Evolutionary conservation across 495 filamentous ascomycete species (phyloP).

Genomic region (Tuber borchii): DNA sequence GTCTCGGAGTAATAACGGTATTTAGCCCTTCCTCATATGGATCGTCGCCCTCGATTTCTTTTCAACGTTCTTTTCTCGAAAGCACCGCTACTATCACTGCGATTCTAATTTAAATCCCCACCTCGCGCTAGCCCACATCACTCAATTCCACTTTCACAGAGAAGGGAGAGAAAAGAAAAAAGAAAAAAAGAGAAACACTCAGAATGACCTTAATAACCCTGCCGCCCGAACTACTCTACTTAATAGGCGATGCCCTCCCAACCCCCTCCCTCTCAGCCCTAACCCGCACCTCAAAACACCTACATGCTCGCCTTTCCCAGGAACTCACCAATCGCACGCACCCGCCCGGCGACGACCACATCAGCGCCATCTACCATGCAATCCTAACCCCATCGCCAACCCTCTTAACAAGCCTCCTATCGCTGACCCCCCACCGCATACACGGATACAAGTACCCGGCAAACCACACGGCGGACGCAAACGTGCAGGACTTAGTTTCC

Average conservation of each 20-base stretch:
- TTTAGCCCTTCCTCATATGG: background rate
- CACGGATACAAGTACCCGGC: conserved; percentile 2
- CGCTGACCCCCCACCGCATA: background rate
- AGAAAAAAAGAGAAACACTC: background rate
- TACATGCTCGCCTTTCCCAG: background rate
- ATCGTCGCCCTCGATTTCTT: background rate
- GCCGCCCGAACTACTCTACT: background rate
- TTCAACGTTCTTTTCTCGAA: background rate
- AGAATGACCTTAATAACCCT: background rate
- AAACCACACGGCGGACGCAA: background rate
- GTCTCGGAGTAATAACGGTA: background rate
- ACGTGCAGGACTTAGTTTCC: background rate
- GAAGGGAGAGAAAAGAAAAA: background rate
- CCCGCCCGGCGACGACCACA: background rate
- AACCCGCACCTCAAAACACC: background rate
- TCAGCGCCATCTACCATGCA: background rate
- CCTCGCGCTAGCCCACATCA: background rate
- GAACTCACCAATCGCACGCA: background rate
- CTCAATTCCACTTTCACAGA: background rate
- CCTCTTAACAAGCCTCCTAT: background rate
- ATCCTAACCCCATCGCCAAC: background rate
- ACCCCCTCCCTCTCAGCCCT: background rate
- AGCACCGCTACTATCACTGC: background rate
- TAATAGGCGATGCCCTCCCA: background rate
- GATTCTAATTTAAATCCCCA: background rate